Evolutionary conservation across 1,284 basidiomycete species (phyloP), one percentile per base, ranked within the genome.

Genomic region (Papiliotrema fonsecae): DNA sequence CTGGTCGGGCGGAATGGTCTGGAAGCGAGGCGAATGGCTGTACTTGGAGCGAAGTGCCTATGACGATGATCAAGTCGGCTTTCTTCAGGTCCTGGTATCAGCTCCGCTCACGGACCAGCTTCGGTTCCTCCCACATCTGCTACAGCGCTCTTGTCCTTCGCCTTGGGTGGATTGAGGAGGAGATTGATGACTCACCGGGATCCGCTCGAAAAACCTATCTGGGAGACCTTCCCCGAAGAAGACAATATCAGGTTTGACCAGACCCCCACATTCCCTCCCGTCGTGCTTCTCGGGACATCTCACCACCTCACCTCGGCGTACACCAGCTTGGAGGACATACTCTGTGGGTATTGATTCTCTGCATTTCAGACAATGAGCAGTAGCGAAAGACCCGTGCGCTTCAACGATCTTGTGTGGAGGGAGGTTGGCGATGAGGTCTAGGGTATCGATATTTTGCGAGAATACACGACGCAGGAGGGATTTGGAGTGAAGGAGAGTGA

Each of bases 241-340:
- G n/a, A 93, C 88, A 41, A 94, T 94, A 63, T 93, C 86, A 4
- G 90, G 91, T 72, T 93, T 93, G 32, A 91, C 85, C 30, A 88
- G 75, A 0, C 87, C 87, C 0, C 74, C 74, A 61, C 87, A 90
- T 7, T 32, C 47, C n/a, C n/a, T n/a, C n/a, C n/a, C n/a, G n/a
- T n/a, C n/a, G n/a, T n/a, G n/a, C 16, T 24, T 42, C 26, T 49
- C 43, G 13, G 52, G 51, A 67, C 88, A 91, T 39, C 73, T 76
- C 6, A 88, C 83, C 30, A 88, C 81, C 49, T 79, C 69, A 27
- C 81, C 82, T 24, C 74, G 65, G 45, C 77, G 67, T 26, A 90
- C 79, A 6, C 80, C 77, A 11, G 76, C 69, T 62, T 78, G 79
- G 76, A 93, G 85, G 64, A 83, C 81, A n/a, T 82, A 80, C 21